Evolutionary conservation across 2,329 filamentous ascomycete species (phyloP).

Genomic region (Juglanconis juglandina): DNA sequence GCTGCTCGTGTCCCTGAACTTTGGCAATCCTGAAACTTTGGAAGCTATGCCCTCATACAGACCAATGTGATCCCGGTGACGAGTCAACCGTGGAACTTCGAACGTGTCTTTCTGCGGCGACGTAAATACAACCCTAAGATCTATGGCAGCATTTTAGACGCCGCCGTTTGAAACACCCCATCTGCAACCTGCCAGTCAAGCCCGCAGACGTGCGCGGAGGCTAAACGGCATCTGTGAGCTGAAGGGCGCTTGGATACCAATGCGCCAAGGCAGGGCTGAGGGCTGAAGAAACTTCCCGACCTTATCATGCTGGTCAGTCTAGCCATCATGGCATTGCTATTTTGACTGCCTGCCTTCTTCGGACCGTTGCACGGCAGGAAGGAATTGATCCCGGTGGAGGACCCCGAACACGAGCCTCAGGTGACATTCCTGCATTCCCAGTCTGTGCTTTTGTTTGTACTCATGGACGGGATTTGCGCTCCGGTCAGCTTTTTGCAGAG

Average conservation of each 20-base stretch:
- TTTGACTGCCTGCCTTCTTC: neutral
- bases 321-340: neutral
- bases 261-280: slow-evolving; percentile 13
- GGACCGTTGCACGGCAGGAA: slow-evolving; percentile 13
- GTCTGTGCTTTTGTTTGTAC: neutral
- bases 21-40: neutral
- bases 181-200: slow-evolving; percentile 7
- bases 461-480: neutral
- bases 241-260: slow-evolving; percentile 9
- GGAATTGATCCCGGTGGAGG: slow-evolving; percentile 7
- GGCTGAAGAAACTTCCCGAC: neutral
- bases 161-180: slow-evolving; percentile 7
- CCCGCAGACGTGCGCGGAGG: neutral
- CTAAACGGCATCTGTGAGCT: slow-evolving; percentile 14
- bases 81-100: neutral
- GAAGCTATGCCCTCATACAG: neutral
- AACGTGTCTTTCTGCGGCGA: neutral
- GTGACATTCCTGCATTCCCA: neutral
- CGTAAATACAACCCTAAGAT: neutral
- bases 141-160: slow-evolving; percentile 1
- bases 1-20: neutral
- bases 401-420: slow-evolving; percentile 8
- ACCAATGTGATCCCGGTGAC: neutral
- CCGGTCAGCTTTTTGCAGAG: neutral
- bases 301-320: neutral